Evolutionary conservation across 1,284 basidiomycete genomes (phyloP), one percentile per base, ranked within the genome.

Genomic region (Cystobasidium slooffiae): DNA sequence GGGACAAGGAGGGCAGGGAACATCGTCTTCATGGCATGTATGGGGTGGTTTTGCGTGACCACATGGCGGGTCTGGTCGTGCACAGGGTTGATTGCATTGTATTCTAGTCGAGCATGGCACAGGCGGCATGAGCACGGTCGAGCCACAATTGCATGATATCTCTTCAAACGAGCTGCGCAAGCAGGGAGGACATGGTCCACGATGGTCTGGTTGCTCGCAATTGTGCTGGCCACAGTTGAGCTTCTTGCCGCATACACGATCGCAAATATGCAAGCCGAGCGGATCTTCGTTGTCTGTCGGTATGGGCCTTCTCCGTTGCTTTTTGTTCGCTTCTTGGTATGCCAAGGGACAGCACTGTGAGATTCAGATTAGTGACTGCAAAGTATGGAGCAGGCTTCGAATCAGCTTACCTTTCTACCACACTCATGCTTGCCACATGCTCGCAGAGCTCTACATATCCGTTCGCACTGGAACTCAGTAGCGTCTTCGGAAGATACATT

Each of bases 81-180:
- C 84, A 82, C 94, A 97, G 0, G 91, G 91, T 81, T 90, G 91
- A 1, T 84, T 82, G 80, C 94, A 97, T 59, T 84, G 83, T 75
- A 97, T 88, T 31, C 85, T 77, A 0, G 90, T 93, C 3, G 91
- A 91, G 77, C 94, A 97, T 0, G 90, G 85, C 10, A 91, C 87
- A 0, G 90, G 90, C 0, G 90, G 90, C 56, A 89, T 86, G 22
- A 91, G 80, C 39, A 88, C 84, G 0, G 89, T 91, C 47, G 86
- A 86, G 0, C 90, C 91, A 81, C 94, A 97, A 68, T 87, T 83
- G 80, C 94, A 97, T 5, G 82, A 85, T 56, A 76, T 90, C 90
- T 97, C 94, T 69, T 95, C 93, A 77, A 94, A 97, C 0, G 90
- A 90, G 47, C 92, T 93, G 79, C 89, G 86, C 66, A 95, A 84